Evolutionary conservation across 2,329 filamentous ascomycete species (phyloP).

Genomic region (Aspergillus clavatus): DNA sequence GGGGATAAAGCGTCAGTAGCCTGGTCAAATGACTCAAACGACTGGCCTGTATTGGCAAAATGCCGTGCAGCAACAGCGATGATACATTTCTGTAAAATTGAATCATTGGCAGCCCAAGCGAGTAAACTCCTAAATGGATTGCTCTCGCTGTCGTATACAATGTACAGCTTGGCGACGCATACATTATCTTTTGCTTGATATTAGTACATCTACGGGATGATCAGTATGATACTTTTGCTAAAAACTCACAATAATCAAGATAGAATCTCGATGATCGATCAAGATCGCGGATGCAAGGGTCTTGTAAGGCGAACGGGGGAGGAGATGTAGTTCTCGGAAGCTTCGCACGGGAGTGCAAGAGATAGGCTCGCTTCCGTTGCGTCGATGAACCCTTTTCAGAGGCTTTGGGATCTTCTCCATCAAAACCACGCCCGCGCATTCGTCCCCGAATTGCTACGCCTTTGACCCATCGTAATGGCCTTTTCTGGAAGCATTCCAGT

Average conservation of each 20-base stretch:
- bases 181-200: conserved; percentile 30
- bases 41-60: conserved; percentile 24
- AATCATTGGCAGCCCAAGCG: conserved; percentile 24
- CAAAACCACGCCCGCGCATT: no score
- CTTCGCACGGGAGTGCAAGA: no score
- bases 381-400: no score
- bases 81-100: conserved; percentile 27
- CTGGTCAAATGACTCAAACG: conserved; percentile 19
- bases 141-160: conserved; percentile 32
- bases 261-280: conserved; percentile 26
- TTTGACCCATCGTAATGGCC: conserved; percentile 33
- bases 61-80: conserved; percentile 34
- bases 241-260: conserved; percentile 30
- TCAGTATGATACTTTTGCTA: no score
- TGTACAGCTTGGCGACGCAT: conserved; percentile 32
- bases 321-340: no score
- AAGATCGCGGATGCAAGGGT: conserved; percentile 11
- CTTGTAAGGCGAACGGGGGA: conserved; percentile 13
- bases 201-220: no score
- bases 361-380: no score
- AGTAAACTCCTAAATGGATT: conserved; percentile 34
- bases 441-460: conserved; percentile 34
- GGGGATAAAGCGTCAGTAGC: no score
- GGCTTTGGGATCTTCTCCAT: background rate
- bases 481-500: conserved; percentile 29